Base-by-base conservation (phyloP, 805 yeast genomes). In the Wickerhamomyces silvicola region DNA sequence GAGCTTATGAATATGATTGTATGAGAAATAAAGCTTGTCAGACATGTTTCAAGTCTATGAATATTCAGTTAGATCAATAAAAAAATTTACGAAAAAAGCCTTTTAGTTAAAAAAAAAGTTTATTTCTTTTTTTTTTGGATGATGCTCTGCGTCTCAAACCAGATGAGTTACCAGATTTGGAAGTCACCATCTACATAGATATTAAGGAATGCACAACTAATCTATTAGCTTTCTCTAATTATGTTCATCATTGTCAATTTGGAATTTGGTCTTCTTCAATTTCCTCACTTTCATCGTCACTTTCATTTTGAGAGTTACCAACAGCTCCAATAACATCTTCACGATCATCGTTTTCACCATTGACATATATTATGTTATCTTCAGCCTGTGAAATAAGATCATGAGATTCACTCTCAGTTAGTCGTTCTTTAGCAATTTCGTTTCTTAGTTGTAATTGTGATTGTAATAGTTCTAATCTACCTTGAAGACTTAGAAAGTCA, bases 1-100 rank as follows among this genome's bases (percentile, higher is more conserved):
- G 38, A 81, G 68, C 64, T 84, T 84, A 66, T 84, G 95, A 37
- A 85, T 76, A 50, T 77, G 70, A 63, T 84, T 80, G 69, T 84
- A 84, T 14, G 88, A 77, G 43, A 84, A 76, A 59, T 75, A 81
- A 30, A 66, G 48, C 49, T 72, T 75, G 22, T 70, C 68, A 13
- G 46, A 19, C 26, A 26, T 31, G 6, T n/a, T 5, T 16, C 16
- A 17, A 7, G 10, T 6, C 16, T 19, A 19, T 19, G 10, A 8
- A 10, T 19, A 8, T 8, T 8, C 10, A 19, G 22, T 19, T 8
- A 19, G 8, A 19, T 8, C 22, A 19, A 19, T 10, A 19, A 19
- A 19, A 10, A 19, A n/a, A n/a, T n/a, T n/a, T n/a, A n/a, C n/a
- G n/a, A 4, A 10, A 15, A 15, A 15, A 12, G 17, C 32, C 23